These are phyloP conservation scores for Dichomitus squalens DNA, from an alignment of 1,284 basidiomycete species.

Conservation along the genomic window DNA sequence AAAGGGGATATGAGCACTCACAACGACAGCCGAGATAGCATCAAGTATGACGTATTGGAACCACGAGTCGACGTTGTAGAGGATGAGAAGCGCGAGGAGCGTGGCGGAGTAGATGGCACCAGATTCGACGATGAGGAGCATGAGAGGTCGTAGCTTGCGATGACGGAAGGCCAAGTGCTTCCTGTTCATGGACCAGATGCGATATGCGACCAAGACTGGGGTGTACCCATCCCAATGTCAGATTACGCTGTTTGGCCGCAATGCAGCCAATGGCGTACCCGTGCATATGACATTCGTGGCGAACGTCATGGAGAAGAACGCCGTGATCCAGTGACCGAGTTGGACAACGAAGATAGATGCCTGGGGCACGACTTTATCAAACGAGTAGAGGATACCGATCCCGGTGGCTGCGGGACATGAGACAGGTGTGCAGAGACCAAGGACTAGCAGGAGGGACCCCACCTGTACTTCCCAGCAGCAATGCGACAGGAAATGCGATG, in stretches of 20 bases:
- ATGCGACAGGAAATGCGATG: constrained; percentile 13
- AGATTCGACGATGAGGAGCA: constrained; percentile 42
- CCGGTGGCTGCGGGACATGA: constrained; percentile 7
- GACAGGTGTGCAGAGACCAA: not conserved
- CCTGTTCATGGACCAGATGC: constrained; percentile 39
- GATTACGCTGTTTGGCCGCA: not conserved
- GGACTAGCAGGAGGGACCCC: not conserved
- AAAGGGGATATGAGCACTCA: not conserved
- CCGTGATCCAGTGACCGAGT: constrained; percentile 35
- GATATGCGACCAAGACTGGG: constrained; percentile 27
- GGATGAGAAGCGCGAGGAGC: constrained; percentile 33
- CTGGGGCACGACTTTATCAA: constrained; percentile 7
- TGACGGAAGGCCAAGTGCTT: constrained; percentile 15
- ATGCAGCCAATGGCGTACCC: not conserved
- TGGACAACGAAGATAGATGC: constrained; percentile 30
- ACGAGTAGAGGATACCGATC: constrained; percentile 19
- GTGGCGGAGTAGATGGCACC: constrained; percentile 42
- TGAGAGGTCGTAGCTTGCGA: constrained; percentile 31
- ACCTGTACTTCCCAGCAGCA: constrained; percentile 19
- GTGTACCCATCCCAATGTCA: not conserved
- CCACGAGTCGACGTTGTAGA: constrained; percentile 35
- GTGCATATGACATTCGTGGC: constrained; percentile 39
- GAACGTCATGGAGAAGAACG: constrained; percentile 40
- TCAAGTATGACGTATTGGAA: constrained; percentile 40
- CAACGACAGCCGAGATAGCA: constrained; percentile 25